Evolutionary conservation across 2,329 filamentous ascomycete genomes (phyloP), one percentile per base, ranked within the genome.

Genomic region (Xylaria sp.): DNA sequence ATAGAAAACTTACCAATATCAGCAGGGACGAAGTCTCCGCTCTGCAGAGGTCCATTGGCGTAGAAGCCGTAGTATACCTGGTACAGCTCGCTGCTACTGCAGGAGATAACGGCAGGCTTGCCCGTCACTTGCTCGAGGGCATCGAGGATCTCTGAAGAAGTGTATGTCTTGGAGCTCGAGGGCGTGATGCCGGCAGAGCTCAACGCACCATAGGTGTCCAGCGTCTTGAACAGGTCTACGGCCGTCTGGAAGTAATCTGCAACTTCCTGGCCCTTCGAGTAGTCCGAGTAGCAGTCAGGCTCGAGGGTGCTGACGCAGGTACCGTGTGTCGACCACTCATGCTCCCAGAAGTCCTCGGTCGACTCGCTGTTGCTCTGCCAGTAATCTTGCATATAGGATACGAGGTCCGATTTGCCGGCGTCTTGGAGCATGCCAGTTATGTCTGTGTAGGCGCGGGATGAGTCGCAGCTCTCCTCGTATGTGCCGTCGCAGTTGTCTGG

Each of bases 261-360:
- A 0, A 90, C 89, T 75, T 93, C 92, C 69, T 91, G 84, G 12
- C 86, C 87, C 0, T 86, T 79, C 65, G 84, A 80, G 78, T 92
- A 91, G 74, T 82, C 77, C 3, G 81, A 80, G 81, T 93, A 94
- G 83, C 92, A 94, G 20, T 81, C 79, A 0, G 91, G 87, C 56
- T 90, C 84, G 10, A 94, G 84, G 0, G 92, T 94, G 74, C 84
- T 89, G 72, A 93, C 88, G 80, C 91, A 93, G n/a, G 84, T 86
- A 65, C 92, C 92, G 77, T 94, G 92, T 78, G 92, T 94, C 72
- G 84, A 83, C 88, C 89, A 94, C 79, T 94, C 91, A 78, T 93
- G 91, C 77, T 91, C 83, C 91, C 91, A 94, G 73, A 94, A 88
- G 12, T 80, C 81, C 74, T 90, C 86, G 72, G 91, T 87, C 51